These are phyloP conservation scores for Cryoendolithus antarcticus DNA, from an alignment of 2,329 filamentous ascomycete genomes.

Conservation along the genomic window DNA sequence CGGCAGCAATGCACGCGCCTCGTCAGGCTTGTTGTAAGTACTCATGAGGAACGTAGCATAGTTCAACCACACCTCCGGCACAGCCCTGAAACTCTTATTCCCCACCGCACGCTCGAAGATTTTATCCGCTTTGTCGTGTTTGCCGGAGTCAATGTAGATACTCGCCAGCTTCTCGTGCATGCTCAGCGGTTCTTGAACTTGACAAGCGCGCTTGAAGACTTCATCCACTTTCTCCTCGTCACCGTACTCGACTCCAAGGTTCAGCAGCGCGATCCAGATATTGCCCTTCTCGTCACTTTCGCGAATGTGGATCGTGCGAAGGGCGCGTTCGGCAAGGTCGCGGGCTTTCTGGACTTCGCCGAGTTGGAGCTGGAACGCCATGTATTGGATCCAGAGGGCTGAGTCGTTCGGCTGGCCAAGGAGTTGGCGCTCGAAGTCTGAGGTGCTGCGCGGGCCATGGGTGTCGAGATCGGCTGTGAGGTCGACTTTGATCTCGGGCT, in stretches of 20 bases:
- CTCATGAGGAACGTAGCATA: conserved; percentile 89
- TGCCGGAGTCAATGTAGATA: conserved; percentile 88
- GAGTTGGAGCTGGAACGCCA: conserved; percentile 94
- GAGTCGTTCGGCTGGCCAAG: conserved; percentile 91
- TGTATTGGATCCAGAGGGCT: conserved; percentile 87
- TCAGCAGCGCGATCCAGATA: conserved; percentile 87
- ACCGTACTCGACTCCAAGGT: conserved; percentile 76
- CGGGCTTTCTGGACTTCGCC: conserved; percentile 81
- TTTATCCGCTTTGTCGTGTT: conserved; percentile 72
- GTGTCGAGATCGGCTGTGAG: conserved; percentile 83
- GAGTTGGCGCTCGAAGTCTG: conserved; percentile 87
- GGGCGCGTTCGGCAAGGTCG: conserved; percentile 77
- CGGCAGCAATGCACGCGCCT: conserved; percentile 63
- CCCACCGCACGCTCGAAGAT: conserved; percentile 79
- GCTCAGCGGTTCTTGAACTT: conserved; percentile 85
- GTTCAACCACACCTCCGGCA: conserved; percentile 78
- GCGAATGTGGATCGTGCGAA: conserved; percentile 80
- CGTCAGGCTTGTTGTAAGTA: conserved; percentile 55
- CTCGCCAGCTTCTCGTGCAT: conserved; percentile 81
- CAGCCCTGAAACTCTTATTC: conserved; percentile 67
- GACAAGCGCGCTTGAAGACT: conserved; percentile 81
- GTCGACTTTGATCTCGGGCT: conserved; percentile 71
- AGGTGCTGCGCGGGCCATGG: conserved; percentile 75
- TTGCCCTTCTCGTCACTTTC: conserved; percentile 90
- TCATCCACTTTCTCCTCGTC: conserved; percentile 71